Conservation (phyloP, 192 early-diverging fungal species). For the Podila horticola region DNA sequence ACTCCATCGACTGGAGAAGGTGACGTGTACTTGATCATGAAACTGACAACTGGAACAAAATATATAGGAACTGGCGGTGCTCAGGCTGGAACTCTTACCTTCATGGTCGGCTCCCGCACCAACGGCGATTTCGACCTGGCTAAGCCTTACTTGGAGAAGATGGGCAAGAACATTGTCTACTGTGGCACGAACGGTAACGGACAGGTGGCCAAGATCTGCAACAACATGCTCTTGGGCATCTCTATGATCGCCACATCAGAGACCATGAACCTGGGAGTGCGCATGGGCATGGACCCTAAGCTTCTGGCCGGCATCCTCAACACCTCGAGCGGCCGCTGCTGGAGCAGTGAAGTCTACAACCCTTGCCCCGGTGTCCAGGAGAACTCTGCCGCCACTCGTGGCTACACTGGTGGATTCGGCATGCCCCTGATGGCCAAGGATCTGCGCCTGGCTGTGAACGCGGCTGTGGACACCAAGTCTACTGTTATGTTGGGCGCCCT, state of each 20-base stretch:
- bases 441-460: conserved; percentile 86
- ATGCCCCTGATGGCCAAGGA: conserved; percentile 94
- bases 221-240: conserved; percentile 96
- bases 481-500: conserved; percentile 79
- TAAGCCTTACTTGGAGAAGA: conserved; percentile 68
- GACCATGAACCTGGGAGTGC: conserved; percentile 90
- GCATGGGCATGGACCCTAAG: conserved; percentile 88
- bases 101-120: conserved; percentile 90
- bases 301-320: conserved; percentile 89
- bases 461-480: conserved; percentile 77
- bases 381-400: conserved; percentile 79
- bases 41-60: neutral
- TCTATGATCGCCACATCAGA: conserved; percentile 94
- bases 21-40: neutral
- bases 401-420: conserved; percentile 93
- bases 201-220: conserved; percentile 96
- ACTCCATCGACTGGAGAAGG: neutral
- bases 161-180: conserved; percentile 92
- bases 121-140: conserved; percentile 68
- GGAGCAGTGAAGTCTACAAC: conserved; percentile 93
- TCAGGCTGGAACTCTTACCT: conserved; percentile 89
- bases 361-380: conserved; percentile 86
- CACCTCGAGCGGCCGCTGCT: conserved; percentile 90
- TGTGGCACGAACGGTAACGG: conserved; percentile 88
- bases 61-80: conserved; percentile 81